Percentiles rank a stretch among this genome's conserved stretches.
Conservation (phyloP, 805 yeast genomes). For the Candida coquimbonensis region DNA sequence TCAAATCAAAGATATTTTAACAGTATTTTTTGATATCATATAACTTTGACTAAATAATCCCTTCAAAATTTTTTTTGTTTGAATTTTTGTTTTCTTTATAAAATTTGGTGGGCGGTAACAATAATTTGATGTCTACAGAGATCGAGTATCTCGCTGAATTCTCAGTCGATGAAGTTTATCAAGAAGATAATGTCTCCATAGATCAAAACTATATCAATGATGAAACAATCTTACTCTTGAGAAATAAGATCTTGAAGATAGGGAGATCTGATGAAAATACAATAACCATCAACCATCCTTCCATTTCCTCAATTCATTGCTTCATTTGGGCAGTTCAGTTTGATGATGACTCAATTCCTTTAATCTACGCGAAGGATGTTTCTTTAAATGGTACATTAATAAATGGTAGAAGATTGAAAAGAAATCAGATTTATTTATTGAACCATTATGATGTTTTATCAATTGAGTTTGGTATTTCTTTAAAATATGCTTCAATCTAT, state of each 20-base stretch:
- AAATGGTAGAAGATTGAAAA: conserved; percentile 29
- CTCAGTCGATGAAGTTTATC: neutral
- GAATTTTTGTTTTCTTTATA: too few species aligned
- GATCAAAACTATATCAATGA: neutral
- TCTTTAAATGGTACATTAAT: conserved; percentile 47
- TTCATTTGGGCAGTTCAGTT: conserved; percentile 42
- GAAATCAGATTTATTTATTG: conserved; percentile 28
- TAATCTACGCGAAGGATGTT: conserved; percentile 42
- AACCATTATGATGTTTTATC: conserved; percentile 33
- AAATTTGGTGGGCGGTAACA: too few species aligned
- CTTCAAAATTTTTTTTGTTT: too few species aligned
- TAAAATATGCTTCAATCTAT: conserved; percentile 16
- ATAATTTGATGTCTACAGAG: neutral
- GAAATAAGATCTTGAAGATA: conserved; percentile 31
- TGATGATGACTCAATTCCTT: conserved; percentile 38
- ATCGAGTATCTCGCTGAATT: neutral
- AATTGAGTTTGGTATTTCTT: conserved; percentile 26
- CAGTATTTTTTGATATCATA: too few species aligned
- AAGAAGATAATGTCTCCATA: neutral
- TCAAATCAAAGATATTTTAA: too few species aligned
- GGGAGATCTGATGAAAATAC: conserved; percentile 36
- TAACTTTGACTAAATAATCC: too few species aligned
- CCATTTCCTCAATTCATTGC: conserved; percentile 42
- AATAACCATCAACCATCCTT: conserved; percentile 28
- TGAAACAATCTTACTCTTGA: conserved; percentile 18